phyloP scores from a whole-genome alignment of 768 basidiomycete species.

The Mycena latifolia region DNA sequence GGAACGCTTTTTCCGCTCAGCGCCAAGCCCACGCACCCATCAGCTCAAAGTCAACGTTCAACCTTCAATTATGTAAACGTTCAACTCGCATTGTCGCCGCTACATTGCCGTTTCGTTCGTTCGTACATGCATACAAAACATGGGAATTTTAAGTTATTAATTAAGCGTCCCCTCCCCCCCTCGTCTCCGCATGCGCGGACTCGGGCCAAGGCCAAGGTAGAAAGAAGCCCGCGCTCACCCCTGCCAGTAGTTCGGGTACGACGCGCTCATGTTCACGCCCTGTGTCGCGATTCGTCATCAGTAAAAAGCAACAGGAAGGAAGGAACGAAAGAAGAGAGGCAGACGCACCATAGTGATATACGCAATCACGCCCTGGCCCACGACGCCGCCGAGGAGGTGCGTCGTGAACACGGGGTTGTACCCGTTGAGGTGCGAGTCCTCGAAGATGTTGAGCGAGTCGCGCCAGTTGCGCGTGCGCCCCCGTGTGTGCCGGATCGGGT shows the following conservation, averaged over 20 bases:
- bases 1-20: too few species aligned
- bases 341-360: slow-evolving; percentile 67
- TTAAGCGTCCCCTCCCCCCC: too few species aligned
- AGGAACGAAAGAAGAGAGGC: background rate
- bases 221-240: slow-evolving; percentile 13
- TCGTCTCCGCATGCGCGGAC: too few species aligned
- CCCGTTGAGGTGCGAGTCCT: slow-evolving; percentile 60
- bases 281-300: background rate
- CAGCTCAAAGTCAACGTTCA: too few species aligned
- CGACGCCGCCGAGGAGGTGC: slow-evolving; percentile 62
- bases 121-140: too few species aligned
- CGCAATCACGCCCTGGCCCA: slow-evolving; percentile 62
- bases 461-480: slow-evolving; percentile 67
- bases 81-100: too few species aligned
- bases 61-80: too few species aligned
- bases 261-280: slow-evolving; percentile 40
- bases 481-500: slow-evolving; percentile 59
- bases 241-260: slow-evolving; percentile 41
- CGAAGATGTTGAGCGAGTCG: slow-evolving; percentile 67
- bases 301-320: too few species aligned
- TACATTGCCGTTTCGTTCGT: too few species aligned
- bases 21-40: too few species aligned
- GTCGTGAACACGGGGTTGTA: slow-evolving; percentile 68
- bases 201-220: too few species aligned
- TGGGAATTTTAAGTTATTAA: too few species aligned